Evolutionary conservation across 257 asterid species (phyloP).

Genomic region (Sherardia arvensis): DNA sequence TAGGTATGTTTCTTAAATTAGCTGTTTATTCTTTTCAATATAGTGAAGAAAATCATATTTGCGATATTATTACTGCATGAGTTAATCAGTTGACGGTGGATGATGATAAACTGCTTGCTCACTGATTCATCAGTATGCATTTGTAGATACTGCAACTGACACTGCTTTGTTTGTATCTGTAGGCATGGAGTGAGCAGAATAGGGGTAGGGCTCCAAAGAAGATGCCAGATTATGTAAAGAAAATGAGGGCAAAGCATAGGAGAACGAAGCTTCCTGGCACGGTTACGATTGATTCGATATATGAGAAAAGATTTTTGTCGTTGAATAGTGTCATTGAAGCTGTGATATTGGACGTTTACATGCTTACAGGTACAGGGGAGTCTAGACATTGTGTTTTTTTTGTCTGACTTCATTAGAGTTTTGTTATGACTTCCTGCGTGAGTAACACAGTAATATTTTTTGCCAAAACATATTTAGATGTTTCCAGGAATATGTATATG

Average conservation of each 20-base stretch:
- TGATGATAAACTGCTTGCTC: not conserved
- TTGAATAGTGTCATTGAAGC: constrained; percentile 85
- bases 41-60: not conserved
- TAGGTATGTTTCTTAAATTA: too few species aligned
- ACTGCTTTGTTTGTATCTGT: constrained; percentile 9
- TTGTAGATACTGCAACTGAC: constrained; percentile 7
- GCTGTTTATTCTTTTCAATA: not conserved
- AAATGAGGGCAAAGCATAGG: constrained; percentile 57
- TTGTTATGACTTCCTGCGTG: not conserved
- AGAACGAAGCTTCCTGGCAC: constrained; percentile 64
- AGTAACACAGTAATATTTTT: not conserved
- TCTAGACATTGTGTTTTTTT: not conserved
- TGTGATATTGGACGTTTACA: constrained; percentile 56
- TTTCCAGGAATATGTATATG: not conserved
- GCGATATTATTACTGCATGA: not conserved
- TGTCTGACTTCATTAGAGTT: not conserved
- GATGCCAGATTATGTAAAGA: constrained; percentile 51
- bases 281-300: constrained; percentile 68
- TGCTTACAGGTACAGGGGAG: constrained; percentile 67
- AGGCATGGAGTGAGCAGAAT: constrained; percentile 92
- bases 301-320: constrained; percentile 70
- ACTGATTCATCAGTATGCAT: not conserved
- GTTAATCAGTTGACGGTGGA: not conserved
- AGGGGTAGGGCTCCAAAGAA: constrained; percentile 69
- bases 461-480: not conserved